Evolutionary conservation across 2,329 filamentous ascomycete species (phyloP), one percentile per base, ranked within the genome.

Genomic region (Venturia carpophila): DNA sequence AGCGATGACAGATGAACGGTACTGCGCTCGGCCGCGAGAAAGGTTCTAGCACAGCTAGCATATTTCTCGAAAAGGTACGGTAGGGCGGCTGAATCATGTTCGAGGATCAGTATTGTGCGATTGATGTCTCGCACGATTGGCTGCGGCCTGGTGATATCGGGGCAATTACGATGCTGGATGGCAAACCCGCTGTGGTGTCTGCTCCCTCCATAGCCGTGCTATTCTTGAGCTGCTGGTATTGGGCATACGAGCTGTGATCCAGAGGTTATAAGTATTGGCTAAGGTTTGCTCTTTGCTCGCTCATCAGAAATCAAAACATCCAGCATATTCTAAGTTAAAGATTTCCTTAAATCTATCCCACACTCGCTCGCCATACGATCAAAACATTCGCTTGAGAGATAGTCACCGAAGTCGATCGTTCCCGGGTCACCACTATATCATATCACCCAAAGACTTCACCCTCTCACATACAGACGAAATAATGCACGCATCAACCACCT

Each of bases 241-340:
- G 52, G 52, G 19, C 30, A 37, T 21, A 58, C 52, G 15, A 58
- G 52, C 30, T 58, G 49, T 37, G 27, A 58, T 58, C 37, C 49
- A 58, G 27, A 58, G 27, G 27, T n/a, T 58, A 58, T 58, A 58
- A 58, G 52, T 58, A 58, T 58, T 58, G 52, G 52, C 6, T 11
- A 37, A 37, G 30, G 27, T 34, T 15, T 37, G 19, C 52, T 13
- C 2, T 58, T 37, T n/a, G 49, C 52, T 58, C 52, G 37, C 52
- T 58, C 52, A 58, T 58, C 27, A 19, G 13, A 34, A 37, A 58
- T 58, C 52, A 58, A 58, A 37, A 3, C 52, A 58, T 37, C 15
- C 30, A 21, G 52, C 47, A 52, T 27, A 52, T 52, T 52, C 24
- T 21, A 27, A 1, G 1, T 52, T 21, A 13, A 27, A 58, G 52